A percentile compares a stretch with the other conserved stretches of the same genome.
Conservation (phyloP, 768 basidiomycete species). For the Cubamyces lactineus region DNA sequence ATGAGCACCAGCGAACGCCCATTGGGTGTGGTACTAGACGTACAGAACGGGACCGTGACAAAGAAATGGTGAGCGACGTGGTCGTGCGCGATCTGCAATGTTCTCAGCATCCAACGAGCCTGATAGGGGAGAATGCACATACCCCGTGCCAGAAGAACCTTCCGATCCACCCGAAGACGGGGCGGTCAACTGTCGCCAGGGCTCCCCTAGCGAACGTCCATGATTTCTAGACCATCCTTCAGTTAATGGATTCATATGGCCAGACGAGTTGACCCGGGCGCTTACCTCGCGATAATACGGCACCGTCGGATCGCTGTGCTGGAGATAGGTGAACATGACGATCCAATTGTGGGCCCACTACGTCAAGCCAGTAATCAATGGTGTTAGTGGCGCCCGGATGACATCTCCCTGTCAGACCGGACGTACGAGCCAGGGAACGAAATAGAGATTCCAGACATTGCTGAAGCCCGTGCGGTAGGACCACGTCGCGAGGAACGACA, state of each 20-base stretch:
- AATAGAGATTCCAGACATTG: slow-evolving; percentile 44
- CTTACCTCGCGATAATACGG: slow-evolving; percentile 29
- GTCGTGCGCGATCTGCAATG: slow-evolving; percentile 33
- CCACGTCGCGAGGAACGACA: slow-evolving; percentile 39
- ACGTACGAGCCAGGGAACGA: slow-evolving; percentile 54
- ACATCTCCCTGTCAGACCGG: no score
- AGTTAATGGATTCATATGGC: no score
- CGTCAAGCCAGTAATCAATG: no score
- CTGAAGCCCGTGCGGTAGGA: slow-evolving; percentile 37
- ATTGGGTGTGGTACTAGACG: not conserved
- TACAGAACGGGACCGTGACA: slow-evolving; percentile 27
- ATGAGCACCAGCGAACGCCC: not conserved
- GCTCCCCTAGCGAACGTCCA: slow-evolving; percentile 36
- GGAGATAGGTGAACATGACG: slow-evolving; percentile 34
- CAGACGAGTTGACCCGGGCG: not conserved
- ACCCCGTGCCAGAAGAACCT: slow-evolving; percentile 37
- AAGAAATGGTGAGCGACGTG: slow-evolving; percentile 41
- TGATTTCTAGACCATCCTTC: slow-evolving; percentile 28
- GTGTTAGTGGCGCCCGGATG: no score
- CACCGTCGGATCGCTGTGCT: slow-evolving; percentile 33
- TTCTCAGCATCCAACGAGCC: not conserved
- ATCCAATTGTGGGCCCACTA: slow-evolving; percentile 49
- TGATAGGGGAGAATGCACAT: slow-evolving; percentile 7
- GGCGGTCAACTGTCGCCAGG: slow-evolving; percentile 37
- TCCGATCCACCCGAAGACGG: slow-evolving; percentile 38